Evolutionary conservation across 768 basidiomycete species (phyloP).

Genomic region (Inosperma sp.): DNA sequence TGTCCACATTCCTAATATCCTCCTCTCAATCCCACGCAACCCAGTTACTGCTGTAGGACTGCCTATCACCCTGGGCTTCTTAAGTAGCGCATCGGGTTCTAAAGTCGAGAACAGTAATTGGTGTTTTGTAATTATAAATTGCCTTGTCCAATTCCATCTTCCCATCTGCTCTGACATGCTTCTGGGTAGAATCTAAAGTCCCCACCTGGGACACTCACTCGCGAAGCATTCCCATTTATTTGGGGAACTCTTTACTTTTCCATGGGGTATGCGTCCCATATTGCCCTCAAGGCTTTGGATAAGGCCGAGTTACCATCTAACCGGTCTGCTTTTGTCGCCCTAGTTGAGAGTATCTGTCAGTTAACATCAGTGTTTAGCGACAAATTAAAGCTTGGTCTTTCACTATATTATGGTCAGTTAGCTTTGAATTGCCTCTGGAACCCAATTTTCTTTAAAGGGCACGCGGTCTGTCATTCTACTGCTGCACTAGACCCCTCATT

Average conservation of each 20-base stretch:
- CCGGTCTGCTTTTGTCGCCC: constrained; percentile 32
- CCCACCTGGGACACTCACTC: constrained; percentile 51
- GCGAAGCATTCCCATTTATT: constrained; percentile 53
- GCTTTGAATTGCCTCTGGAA: constrained; percentile 57
- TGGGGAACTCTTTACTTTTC: constrained; percentile 50
- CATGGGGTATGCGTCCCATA: constrained; percentile 67
- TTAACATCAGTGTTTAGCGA: constrained; percentile 24
- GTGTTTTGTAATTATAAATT: constrained; percentile 46
- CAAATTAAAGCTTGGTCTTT: constrained; percentile 43
- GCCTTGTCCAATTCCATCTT: background rate
- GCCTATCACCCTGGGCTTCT: constrained; percentile 51
- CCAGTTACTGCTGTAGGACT: constrained; percentile 55
- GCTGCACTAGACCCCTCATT: background rate
- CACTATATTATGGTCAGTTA: constrained; percentile 59
- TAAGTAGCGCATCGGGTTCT: constrained; percentile 46
- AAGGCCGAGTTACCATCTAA: constrained; percentile 33
- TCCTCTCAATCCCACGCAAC: constrained; percentile 52
- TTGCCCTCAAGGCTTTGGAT: constrained; percentile 54
- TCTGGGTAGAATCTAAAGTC: constrained; percentile 45
- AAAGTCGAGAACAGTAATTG: constrained; percentile 47
- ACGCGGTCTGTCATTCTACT: constrained; percentile 31
- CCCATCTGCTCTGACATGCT: background rate
- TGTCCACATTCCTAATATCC: constrained; percentile 41
- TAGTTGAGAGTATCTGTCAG: background rate
- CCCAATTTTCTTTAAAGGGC: constrained; percentile 58